Percentiles rank a stretch among this genome's conserved stretches.
Evolutionary conservation across 2,329 filamentous ascomycete genomes (phyloP).

Genomic region (Microdochium nivale): DNA sequence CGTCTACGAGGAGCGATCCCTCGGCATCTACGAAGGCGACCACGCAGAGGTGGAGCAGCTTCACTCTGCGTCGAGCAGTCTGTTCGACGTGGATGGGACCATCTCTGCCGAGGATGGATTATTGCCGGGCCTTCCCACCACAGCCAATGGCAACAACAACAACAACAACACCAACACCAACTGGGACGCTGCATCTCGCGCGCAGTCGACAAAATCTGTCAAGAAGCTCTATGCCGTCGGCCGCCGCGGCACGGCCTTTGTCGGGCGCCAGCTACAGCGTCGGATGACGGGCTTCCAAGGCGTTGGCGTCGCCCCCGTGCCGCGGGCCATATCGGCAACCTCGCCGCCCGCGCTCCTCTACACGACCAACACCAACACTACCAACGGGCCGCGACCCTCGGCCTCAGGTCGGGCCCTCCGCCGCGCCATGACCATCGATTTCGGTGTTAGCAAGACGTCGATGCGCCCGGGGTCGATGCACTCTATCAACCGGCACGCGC

Average conservation of each 20-base stretch:
- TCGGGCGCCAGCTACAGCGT: slow-evolving; percentile 26
- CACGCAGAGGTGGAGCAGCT: slow-evolving; percentile 12
- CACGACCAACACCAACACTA: neutral
- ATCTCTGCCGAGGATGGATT: slow-evolving; percentile 15
- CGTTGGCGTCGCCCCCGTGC: slow-evolving; percentile 26
- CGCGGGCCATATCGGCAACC: slow-evolving; percentile 12
- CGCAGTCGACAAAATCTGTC: slow-evolving; percentile 9
- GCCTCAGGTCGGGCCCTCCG: slow-evolving; percentile 1
- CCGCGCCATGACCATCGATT: slow-evolving; percentile 10
- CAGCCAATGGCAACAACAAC: slow-evolving; percentile 5
- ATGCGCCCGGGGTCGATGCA: slow-evolving; percentile 7
- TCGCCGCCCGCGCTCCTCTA: slow-evolving; percentile 8
- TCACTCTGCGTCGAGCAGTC: slow-evolving; percentile 11
- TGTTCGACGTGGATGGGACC: slow-evolving; percentile 20
- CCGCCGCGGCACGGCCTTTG: slow-evolving; percentile 13
- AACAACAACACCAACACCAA: no score
- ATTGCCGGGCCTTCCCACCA: slow-evolving; percentile 4
- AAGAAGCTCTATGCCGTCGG: slow-evolving; percentile 11
- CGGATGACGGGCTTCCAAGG: slow-evolving; percentile 32
- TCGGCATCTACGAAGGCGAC: slow-evolving; percentile 45
- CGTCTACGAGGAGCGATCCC: slow-evolving; percentile 60
- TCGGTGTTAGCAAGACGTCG: slow-evolving; percentile 2
- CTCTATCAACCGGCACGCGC: slow-evolving; percentile 8
- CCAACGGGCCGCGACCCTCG: neutral
- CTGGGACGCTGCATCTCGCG: slow-evolving; percentile 9